phyloP scores from a whole-genome alignment of 208 protist species.

The Trypanosomatidae sp. region DNA sequence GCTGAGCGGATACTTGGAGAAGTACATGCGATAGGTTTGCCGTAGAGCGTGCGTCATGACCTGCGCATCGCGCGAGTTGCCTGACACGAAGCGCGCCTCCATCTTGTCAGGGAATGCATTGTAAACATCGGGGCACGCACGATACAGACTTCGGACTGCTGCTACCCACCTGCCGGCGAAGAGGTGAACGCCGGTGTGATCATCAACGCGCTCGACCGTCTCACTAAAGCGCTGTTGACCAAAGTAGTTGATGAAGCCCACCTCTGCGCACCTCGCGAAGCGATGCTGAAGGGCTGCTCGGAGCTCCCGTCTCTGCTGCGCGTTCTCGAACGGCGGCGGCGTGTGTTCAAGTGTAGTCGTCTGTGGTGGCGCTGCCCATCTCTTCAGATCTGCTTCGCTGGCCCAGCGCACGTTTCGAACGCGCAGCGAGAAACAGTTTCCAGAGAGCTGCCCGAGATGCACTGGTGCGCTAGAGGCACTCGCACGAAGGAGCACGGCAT shows the following conservation, averaged over 20 bases:
- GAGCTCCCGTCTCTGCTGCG: slow-evolving; percentile 1
- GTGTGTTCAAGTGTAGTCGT: background rate
- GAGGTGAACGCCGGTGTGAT: slow-evolving; percentile 79
- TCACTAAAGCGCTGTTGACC: slow-evolving; percentile 95
- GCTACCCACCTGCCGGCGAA: slow-evolving; percentile 54
- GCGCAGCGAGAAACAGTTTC: slow-evolving; percentile 77
- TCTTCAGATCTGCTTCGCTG: background rate
- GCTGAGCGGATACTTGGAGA: slow-evolving; percentile 34
- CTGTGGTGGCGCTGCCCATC: background rate
- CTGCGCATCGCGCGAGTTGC: slow-evolving; percentile 53
- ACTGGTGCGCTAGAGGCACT: slow-evolving; percentile 16
- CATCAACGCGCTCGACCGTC: slow-evolving; percentile 28
- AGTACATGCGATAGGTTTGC: slow-evolving; percentile 63
- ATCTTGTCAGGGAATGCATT: slow-evolving; percentile 63
- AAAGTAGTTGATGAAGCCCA: slow-evolving; percentile 96
- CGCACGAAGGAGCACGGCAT: slow-evolving; percentile 23
- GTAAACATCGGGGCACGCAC: slow-evolving; percentile 43
- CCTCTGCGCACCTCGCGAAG: slow-evolving; percentile 22
- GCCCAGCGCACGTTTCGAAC: slow-evolving; percentile 43
- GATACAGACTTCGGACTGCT: slow-evolving; percentile 57
- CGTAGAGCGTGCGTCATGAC: slow-evolving; percentile 60
- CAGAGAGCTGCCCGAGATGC: slow-evolving; percentile 38
- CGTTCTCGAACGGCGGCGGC: background rate
- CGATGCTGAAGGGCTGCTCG: slow-evolving; percentile 28
- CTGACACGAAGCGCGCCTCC: slow-evolving; percentile 55